Evolutionary conservation across 2,329 filamentous ascomycete species (phyloP).

Genomic region (Beauveria varroae): DNA sequence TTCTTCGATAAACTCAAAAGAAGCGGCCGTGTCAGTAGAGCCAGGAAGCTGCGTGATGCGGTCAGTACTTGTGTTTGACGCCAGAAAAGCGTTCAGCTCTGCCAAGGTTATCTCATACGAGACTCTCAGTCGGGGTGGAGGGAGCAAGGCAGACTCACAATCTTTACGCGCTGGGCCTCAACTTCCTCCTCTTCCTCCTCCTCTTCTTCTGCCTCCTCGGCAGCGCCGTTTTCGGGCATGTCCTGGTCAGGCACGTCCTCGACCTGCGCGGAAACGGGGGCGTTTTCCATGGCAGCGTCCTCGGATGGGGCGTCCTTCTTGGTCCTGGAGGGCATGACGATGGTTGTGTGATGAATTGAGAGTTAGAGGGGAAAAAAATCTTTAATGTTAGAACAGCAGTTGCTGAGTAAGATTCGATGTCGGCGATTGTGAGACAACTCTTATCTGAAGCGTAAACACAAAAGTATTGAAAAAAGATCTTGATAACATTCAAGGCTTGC

Average conservation of each 20-base stretch:
- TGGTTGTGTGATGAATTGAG: background rate
- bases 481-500: conserved; percentile 6
- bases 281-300: conserved; percentile 39
- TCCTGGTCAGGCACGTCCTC: conserved; percentile 28
- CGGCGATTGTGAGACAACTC: background rate
- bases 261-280: conserved; percentile 30
- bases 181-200: conserved; percentile 34
- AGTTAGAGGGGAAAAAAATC: too few species aligned
- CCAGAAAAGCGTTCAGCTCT: too few species aligned
- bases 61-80: background rate
- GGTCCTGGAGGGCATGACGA: conserved; percentile 33
- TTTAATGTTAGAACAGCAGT: too few species aligned
- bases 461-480: background rate
- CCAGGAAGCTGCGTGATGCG: conserved; percentile 64
- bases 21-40: conserved; percentile 78
- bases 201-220: conserved; percentile 25
- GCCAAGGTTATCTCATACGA: too few species aligned
- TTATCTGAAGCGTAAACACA: background rate
- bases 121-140: too few species aligned
- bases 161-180: conserved; percentile 50
- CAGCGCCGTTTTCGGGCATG: conserved; percentile 19
- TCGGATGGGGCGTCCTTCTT: conserved; percentile 26
- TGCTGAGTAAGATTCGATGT: too few species aligned
- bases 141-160: conserved; percentile 37
- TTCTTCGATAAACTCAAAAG: conserved; percentile 89